Conservation (phyloP, 768 basidiomycete species). For the Candolleomyces aberdarensis region DNA sequence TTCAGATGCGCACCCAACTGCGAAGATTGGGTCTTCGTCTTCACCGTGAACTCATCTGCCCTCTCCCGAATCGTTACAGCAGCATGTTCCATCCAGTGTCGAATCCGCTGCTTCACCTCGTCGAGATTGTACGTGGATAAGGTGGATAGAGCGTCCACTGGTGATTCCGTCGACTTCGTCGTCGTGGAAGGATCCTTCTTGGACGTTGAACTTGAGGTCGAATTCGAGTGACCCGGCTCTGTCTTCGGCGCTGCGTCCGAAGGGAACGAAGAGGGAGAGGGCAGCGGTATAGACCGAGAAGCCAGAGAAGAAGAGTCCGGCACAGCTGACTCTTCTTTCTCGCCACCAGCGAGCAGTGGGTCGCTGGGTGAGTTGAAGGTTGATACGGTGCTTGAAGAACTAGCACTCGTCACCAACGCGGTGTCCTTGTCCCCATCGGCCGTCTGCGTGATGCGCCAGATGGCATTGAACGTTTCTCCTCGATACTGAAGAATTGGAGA, state of each 20-base stretch:
- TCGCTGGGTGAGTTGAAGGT: not conserved
- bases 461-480: constrained; percentile 6
- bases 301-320: not conserved
- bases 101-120: constrained; percentile 35
- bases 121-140: constrained; percentile 30
- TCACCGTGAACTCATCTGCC: constrained; percentile 55
- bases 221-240: not conserved
- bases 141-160: constrained; percentile 11
- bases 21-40: constrained; percentile 59
- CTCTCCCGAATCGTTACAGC: constrained; percentile 46
- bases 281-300: not conserved
- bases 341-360: not conserved
- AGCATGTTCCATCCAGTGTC: constrained; percentile 49
- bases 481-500: constrained; percentile 26
- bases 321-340: no score
- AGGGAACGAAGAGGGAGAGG: not conserved
- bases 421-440: not conserved
- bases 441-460: not conserved
- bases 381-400: not conserved
- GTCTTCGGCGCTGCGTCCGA: not conserved
- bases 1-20: constrained; percentile 79
- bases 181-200: not conserved
- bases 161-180: not conserved
- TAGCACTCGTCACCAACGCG: not conserved
- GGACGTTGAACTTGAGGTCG: not conserved